Base-by-base conservation (phyloP, 306 rosid genomes). In the Corylus americana region DNA sequence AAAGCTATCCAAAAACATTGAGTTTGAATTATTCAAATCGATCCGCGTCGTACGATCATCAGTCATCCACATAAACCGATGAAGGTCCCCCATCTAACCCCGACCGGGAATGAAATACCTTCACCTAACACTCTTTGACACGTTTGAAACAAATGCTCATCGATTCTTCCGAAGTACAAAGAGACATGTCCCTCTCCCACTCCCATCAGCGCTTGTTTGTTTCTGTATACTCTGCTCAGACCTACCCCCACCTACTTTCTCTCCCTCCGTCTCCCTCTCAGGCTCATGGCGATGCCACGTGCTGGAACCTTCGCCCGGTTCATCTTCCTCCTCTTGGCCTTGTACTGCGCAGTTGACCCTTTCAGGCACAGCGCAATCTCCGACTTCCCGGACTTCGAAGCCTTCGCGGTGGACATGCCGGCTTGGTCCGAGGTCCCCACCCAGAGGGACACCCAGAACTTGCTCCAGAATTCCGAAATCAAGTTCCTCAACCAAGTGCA, bases 321-420 rank as follows among this genome's bases (percentile, higher is more conserved):
- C 8, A 74, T 90, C 75, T 80, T 90, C 78, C 80, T 94, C 47
- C 35, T 84, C 0, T 2, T 90, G 0, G 97, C 93, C n/a, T 47
- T 94, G 20, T 94, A 94, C 86, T 92, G 97, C 53, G 97, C 90
- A 2, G 53, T 77, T 0, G 98, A 94, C 86, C 98, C 98, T 29
- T 87, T 94, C 17, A 25, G 83, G 42, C 94, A 91, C 82, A 91
- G 95, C 55, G 80, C 91, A 9, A 87, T 91, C 18, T 85, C 90
- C 0, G 81, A 77, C 37, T 92, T 91, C 78, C 96, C 98, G 0
- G 79, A 91, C 39, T 92, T 92, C 18, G 83, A 83, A 53, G 64
- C 89, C 45, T 70, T 75, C 66, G 29, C 54, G 61, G 49, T 95
- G 11, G 85, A 89, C 42, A 51, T 90, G 86, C 90, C 98, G 0